Percentiles rank a stretch among this genome's conserved stretches.
These are phyloP conservation scores for Zopfochytrium polystomum DNA, from an alignment of 371 early-diverging fungal species.

Conservation along the genomic window DNA sequence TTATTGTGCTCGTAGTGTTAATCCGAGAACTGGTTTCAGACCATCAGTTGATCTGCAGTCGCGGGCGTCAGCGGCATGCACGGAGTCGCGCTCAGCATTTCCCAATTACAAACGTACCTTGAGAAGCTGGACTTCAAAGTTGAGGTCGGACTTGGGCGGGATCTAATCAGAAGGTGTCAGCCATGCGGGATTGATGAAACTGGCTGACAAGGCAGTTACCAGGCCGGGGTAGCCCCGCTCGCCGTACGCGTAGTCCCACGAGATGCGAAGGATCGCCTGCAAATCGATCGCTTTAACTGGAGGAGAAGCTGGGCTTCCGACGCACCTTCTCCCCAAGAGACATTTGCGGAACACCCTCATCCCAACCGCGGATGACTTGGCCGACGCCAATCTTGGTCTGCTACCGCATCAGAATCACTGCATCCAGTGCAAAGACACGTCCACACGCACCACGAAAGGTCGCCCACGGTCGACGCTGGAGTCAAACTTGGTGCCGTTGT, in stretches of 20 bases:
- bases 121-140: slow-evolving; percentile 82
- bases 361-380: slow-evolving; percentile 92
- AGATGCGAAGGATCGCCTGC: slow-evolving; percentile 43
- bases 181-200: background rate
- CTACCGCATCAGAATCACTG: too few species aligned
- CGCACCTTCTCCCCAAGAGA: slow-evolving; percentile 61
- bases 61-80: too few species aligned
- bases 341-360: slow-evolving; percentile 82
- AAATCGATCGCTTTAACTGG: too few species aligned
- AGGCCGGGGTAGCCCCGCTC: slow-evolving; percentile 38
- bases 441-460: slow-evolving; percentile 76
- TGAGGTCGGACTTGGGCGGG: slow-evolving; percentile 77
- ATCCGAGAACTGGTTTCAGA: too few species aligned
- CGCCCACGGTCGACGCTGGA: slow-evolving; percentile 74
- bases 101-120: too few species aligned
- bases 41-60: too few species aligned
- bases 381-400: slow-evolving; percentile 87
- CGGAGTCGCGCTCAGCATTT: too few species aligned
- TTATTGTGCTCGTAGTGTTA: too few species aligned
- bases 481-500: slow-evolving; percentile 83
- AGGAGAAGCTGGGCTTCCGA: too few species aligned
- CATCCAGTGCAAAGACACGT: too few species aligned
- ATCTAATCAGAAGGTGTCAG: too few species aligned
- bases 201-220: slow-evolving; percentile 4
- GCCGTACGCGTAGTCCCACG: slow-evolving; percentile 54